Evolutionary conservation across 2,329 filamentous ascomycete genomes (phyloP).

Genomic region (Aureobasidium sp.): DNA sequence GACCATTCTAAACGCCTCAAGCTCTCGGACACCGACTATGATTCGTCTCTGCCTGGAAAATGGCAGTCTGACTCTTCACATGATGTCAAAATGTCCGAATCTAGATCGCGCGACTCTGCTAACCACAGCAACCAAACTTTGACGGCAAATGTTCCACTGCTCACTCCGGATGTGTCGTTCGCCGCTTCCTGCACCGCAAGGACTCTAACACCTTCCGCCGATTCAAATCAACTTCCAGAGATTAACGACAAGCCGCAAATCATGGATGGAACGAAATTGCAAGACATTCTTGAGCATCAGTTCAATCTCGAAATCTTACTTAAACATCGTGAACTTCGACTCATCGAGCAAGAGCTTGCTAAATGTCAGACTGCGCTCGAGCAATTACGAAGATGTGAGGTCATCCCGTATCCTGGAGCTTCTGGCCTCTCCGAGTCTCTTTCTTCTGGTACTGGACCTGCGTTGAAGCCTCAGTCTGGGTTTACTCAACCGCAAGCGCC

Average conservation of each 20-base stretch:
- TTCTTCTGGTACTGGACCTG: slow-evolving; percentile 65
- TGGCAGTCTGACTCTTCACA: not conserved
- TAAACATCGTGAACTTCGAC: slow-evolving; percentile 88
- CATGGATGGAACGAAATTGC: slow-evolving; percentile 39
- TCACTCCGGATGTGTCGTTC: not conserved
- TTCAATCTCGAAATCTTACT: slow-evolving; percentile 85
- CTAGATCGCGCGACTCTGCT: not conserved
- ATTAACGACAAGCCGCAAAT: not conserved
- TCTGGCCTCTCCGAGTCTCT: slow-evolving; percentile 61
- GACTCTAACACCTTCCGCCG: not conserved
- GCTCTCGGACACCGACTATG: slow-evolving; percentile 17
- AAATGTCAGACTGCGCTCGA: slow-evolving; percentile 93
- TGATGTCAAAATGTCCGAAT: not conserved
- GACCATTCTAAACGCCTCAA: slow-evolving; percentile 27
- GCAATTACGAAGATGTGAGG: slow-evolving; percentile 82
- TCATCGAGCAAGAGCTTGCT: slow-evolving; percentile 92
- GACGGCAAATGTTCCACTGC: not conserved
- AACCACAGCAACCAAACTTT: not conserved
- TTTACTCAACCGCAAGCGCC: slow-evolving; percentile 67
- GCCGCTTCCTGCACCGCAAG: not conserved
- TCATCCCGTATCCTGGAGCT: slow-evolving; percentile 80
- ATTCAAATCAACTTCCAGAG: not conserved
- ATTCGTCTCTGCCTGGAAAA: not conserved
- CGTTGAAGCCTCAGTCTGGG: slow-evolving; percentile 55
- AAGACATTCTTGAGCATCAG: slow-evolving; percentile 73